These are phyloP conservation scores for Trichoderma hamatum DNA, from an alignment of 2,329 filamentous ascomycete species.

Conservation along the genomic window DNA sequence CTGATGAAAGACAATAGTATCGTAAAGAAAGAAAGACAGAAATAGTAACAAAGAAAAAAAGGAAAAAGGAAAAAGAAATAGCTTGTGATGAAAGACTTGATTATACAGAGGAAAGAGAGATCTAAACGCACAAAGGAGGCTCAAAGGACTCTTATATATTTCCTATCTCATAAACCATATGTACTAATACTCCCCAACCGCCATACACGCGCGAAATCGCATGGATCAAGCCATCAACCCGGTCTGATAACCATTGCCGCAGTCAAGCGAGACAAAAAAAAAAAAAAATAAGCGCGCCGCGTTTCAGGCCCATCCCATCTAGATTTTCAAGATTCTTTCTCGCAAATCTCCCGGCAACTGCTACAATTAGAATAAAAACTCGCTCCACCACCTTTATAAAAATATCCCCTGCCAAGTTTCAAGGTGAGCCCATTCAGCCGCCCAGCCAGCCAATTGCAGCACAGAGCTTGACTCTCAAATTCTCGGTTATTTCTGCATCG, in stretches of 20 bases:
- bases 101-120: background rate
- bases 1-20: background rate
- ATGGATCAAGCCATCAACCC: background rate
- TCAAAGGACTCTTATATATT: constrained; percentile 16
- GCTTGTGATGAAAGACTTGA: background rate
- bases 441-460: background rate
- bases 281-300: constrained; percentile 9
- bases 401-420: background rate
- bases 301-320: background rate
- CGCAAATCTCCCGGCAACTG: background rate
- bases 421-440: background rate
- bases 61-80: constrained; percentile 20
- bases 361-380: background rate
- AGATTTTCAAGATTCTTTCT: background rate
- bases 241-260: background rate
- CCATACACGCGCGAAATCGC: background rate
- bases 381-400: background rate
- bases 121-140: background rate
- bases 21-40: constrained; percentile 9
- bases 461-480: background rate
- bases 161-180: background rate
- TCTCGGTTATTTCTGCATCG: background rate
- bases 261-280: background rate
- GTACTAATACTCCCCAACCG: background rate
- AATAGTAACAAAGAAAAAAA: background rate